Conservation (phyloP, 2,329 filamentous ascomycete genomes). For the Ceratocystis smalleyi region DNA sequence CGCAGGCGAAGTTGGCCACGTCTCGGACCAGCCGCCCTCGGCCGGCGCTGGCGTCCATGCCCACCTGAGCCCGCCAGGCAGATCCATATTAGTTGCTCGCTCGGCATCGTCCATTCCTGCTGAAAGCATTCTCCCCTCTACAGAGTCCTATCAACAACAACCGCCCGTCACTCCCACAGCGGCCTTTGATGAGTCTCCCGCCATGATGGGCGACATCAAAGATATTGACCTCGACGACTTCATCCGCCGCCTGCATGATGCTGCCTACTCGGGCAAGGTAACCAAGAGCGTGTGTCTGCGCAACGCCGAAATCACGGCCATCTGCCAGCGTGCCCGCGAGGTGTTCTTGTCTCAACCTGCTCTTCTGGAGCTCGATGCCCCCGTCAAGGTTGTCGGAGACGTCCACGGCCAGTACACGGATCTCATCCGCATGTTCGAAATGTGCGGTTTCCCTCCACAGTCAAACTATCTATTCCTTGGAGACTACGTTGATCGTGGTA, state of each 20-base stretch:
- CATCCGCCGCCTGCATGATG: slow-evolving; percentile 85
- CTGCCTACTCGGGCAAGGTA: slow-evolving; percentile 88
- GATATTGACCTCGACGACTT: slow-evolving; percentile 92
- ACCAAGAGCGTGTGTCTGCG: slow-evolving; percentile 95
- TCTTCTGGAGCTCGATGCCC: slow-evolving; percentile 76
- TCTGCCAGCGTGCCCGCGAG: slow-evolving; percentile 79
- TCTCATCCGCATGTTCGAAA: slow-evolving; percentile 91
- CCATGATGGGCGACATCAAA: slow-evolving; percentile 83
- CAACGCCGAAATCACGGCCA: slow-evolving; percentile 90
- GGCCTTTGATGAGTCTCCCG: slow-evolving; percentile 26
- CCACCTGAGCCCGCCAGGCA: slow-evolving; percentile 54
- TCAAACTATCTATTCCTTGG: slow-evolving; percentile 90
- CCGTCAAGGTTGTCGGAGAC: slow-evolving; percentile 95
- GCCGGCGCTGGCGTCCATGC: slow-evolving; percentile 43
- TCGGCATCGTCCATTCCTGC: slow-evolving; percentile 32
- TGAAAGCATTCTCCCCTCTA: not conserved
- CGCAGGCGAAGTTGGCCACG: slow-evolving; percentile 81
- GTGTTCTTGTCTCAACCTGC: slow-evolving; percentile 84
- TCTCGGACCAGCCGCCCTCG: slow-evolving; percentile 76
- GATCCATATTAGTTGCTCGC: slow-evolving; percentile 78
- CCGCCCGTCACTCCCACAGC: slow-evolving; percentile 29
- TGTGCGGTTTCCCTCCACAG: slow-evolving; percentile 89
- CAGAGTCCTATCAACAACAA: slow-evolving; percentile 47
- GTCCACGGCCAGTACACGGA: slow-evolving; percentile 96
- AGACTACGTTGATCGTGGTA: slow-evolving; percentile 92